Evolutionary conservation across 164 flowering plant species (phyloP), one percentile per base, ranked within the genome.

Genomic region (Paratinospora sagittata): DNA sequence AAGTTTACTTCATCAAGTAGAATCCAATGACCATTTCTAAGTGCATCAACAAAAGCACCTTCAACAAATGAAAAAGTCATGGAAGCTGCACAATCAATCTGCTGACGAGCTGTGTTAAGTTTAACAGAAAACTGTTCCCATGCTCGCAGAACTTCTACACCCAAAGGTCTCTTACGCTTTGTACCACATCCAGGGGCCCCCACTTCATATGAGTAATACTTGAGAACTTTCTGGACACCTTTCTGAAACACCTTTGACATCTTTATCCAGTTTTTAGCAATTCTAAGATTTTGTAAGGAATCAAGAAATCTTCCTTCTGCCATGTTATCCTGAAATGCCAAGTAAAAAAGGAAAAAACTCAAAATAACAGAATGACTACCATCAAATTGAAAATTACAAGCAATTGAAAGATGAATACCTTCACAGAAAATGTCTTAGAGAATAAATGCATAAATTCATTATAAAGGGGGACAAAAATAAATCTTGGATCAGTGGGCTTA

Each of bases 1-100:
- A 96, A 85, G 81, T 96, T 96, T 17, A 96, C 84, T 84, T 96
- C 99, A 85, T 96, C 99, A 71, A 96, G 92, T 81, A 96, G 84
- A 78, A 96, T 88, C 99, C 99, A 96, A 65, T 88, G 86, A 60
- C 99, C 99, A 65, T 84, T 86, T 80, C 78, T 84, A 67, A 96
- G 88, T 27, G 99, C 96, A 63, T 85, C 85, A 10, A 93, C 82
- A 81, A 96, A 89, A 65, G 90, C 91, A 58, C 99, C 99, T 85
- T 96, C 98, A 30, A 96, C 93, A 82, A 93, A 96, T 30, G 96
- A 84, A 82, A 96, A 96, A 7, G 88, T 68, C 94, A 91, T 86
- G 73, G 87, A 88, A 75, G 87, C 77, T 37, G 97, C 82, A 8
- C 81, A 76, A 73, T 75, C 80, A 74, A 87, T 78, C 79, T 89